Evolutionary conservation across 1,284 basidiomycete genomes (phyloP).

Genomic region (Naganishia sp.): DNA sequence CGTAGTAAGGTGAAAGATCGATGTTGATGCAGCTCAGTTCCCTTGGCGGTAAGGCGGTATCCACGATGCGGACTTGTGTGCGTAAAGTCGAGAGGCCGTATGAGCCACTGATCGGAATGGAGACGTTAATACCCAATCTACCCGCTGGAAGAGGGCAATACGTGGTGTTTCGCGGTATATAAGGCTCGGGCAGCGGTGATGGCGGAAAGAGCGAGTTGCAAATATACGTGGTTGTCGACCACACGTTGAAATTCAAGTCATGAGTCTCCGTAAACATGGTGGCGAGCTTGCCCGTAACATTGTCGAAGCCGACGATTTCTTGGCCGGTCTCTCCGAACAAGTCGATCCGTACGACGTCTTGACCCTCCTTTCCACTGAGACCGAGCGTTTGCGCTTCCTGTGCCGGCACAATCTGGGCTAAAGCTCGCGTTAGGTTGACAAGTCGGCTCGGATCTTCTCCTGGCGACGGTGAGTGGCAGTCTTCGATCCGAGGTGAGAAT

Average conservation of each 20-base stretch:
- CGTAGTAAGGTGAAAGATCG: constrained; percentile 70
- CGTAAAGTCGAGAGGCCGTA: constrained; percentile 79
- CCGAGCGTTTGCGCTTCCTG: constrained; percentile 48
- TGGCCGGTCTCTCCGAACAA: constrained; percentile 50
- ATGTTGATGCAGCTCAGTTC: constrained; percentile 83
- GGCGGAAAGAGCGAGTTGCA: constrained; percentile 74
- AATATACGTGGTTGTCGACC: constrained; percentile 68
- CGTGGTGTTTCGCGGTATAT: constrained; percentile 55
- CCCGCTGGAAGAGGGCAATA: constrained; percentile 77
- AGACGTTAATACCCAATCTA: constrained; percentile 75
- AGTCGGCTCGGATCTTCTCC: constrained; percentile 16
- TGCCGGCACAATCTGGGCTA: constrained; percentile 66
- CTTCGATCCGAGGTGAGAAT: constrained; percentile 22
- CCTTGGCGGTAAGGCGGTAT: constrained; percentile 66
- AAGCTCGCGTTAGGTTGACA: constrained; percentile 63
- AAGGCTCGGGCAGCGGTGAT: constrained; percentile 61
- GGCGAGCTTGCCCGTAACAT: constrained; percentile 66
- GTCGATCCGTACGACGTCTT: constrained; percentile 49
- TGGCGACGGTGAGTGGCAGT: constrained; percentile 2
- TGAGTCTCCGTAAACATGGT: constrained; percentile 81
- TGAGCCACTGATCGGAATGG: constrained; percentile 66
- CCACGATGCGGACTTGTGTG: constrained; percentile 82
- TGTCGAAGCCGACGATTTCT: constrained; percentile 63
- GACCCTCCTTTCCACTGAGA: constrained; percentile 41
- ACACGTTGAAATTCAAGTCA: constrained; percentile 73